These are phyloP conservation scores for Cinnamomum chago DNA, from an alignment of 164 flowering plant genomes.

Conservation along the genomic window DNA sequence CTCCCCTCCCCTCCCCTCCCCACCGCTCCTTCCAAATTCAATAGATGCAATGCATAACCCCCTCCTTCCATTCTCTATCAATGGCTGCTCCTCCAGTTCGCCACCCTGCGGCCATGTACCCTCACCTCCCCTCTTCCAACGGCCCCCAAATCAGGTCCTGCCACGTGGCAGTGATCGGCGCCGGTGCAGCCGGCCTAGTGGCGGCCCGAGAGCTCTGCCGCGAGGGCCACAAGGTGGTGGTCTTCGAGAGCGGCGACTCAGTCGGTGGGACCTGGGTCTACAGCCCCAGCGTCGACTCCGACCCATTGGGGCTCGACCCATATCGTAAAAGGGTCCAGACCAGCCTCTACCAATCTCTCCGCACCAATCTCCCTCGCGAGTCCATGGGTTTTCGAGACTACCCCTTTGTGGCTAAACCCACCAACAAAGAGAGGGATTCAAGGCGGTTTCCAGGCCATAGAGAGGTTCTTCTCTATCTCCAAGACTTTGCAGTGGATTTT, in stretches of 20 bases:
- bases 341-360: slow-evolving; percentile 76
- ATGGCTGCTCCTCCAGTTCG: not conserved
- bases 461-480: slow-evolving; percentile 64
- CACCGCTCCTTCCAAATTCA: too few relatives aligned
- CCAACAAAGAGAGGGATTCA: slow-evolving; percentile 33
- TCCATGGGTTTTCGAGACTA: slow-evolving; percentile 68
- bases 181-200: slow-evolving; percentile 75
- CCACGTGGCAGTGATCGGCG: slow-evolving; percentile 77
- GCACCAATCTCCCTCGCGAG: slow-evolving; percentile 81
- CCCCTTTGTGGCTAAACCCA: slow-evolving; percentile 45
- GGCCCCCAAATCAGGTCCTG: not conserved
- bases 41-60: too few relatives aligned
- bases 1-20: too few relatives aligned
- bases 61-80: not conserved
- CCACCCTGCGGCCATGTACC: not conserved
- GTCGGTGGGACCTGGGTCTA: slow-evolving; percentile 84
- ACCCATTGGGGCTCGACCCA: slow-evolving; percentile 60
- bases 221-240: slow-evolving; percentile 73
- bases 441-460: slow-evolving; percentile 68
- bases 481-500: slow-evolving; percentile 53
- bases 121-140: not conserved
- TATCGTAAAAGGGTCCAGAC: slow-evolving; percentile 44
- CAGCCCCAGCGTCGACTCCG: slow-evolving; percentile 52
- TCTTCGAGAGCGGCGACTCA: slow-evolving; percentile 46
- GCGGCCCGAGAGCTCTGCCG: slow-evolving; percentile 71